Conservation (phyloP, 2,329 filamentous ascomycete genomes). For the Curvularia sp. region DNA sequence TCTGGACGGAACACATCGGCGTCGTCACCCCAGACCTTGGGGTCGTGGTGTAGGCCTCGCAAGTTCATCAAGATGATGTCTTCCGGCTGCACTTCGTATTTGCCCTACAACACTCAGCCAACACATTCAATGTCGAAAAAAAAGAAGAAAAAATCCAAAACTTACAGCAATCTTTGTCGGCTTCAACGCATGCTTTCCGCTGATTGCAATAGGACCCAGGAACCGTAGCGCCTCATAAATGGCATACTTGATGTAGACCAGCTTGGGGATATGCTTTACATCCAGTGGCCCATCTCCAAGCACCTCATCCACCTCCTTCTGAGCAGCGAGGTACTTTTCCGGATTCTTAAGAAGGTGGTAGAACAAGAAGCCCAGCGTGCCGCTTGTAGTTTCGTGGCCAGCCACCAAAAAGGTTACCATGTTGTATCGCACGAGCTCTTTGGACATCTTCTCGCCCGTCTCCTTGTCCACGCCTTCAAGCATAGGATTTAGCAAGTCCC, state of each 20-base stretch:
- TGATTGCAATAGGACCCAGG: conserved; percentile 12
- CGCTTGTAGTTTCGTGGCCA: conserved; percentile 17
- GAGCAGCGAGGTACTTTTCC: conserved; percentile 11
- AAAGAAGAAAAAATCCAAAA: background rate
- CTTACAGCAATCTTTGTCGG: conserved; percentile 15
- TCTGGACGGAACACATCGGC: conserved; percentile 17
- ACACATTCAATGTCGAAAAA: too few species aligned
- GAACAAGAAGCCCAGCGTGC: conserved; percentile 12
- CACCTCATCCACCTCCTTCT: conserved; percentile 16
- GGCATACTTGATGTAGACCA: conserved; percentile 12
- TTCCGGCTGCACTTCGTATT: conserved; percentile 13
- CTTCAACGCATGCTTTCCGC: conserved; percentile 8
- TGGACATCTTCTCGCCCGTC: conserved; percentile 18
- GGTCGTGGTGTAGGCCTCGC: conserved; percentile 13
- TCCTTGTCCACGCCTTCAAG: conserved; percentile 13
- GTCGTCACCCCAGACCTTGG: conserved; percentile 15
- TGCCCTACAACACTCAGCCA: conserved; percentile 1
- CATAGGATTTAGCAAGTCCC: conserved; percentile 15
- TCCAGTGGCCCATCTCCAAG: conserved; percentile 11
- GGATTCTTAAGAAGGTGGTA: conserved; percentile 15
- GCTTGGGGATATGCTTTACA: conserved; percentile 4
- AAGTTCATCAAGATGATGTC: conserved; percentile 13
- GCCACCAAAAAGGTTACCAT: conserved; percentile 17
- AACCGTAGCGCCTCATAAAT: conserved; percentile 16
- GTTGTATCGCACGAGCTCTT: conserved; percentile 13